Percentiles rank a stretch among this genome's conserved stretches.
phyloP scores from a whole-genome alignment of 2,329 filamentous ascomycete species.

The Beauveria pseudobassiana region DNA sequence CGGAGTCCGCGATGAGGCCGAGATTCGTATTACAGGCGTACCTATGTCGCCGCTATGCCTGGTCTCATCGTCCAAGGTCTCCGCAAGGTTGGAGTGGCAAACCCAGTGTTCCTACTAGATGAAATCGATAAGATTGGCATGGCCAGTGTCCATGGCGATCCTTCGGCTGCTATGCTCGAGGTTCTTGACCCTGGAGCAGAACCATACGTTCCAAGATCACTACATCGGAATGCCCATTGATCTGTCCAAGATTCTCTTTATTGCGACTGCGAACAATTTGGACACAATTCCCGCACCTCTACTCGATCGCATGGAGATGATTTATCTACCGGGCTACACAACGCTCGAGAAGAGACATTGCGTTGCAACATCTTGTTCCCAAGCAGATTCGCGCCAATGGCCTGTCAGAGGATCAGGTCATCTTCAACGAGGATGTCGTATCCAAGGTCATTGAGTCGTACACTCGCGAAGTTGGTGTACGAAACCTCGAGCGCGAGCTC shows the following conservation, averaged over 20 bases:
- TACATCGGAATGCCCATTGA: slow-evolving; percentile 95
- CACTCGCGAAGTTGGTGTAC: slow-evolving; percentile 91
- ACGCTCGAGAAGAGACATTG: slow-evolving; percentile 96
- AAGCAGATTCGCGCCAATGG: slow-evolving; percentile 94
- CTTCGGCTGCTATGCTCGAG: slow-evolving; percentile 94
- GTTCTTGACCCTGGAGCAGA: slow-evolving; percentile 97
- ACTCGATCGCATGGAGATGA: slow-evolving; percentile 94
- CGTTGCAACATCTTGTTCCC: slow-evolving; percentile 84
- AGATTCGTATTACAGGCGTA: slow-evolving; percentile 89
- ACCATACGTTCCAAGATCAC: slow-evolving; percentile 89
- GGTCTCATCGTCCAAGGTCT: slow-evolving; percentile 88
- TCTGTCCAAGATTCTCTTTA: slow-evolving; percentile 92
- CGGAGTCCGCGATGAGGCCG: slow-evolving; percentile 90
- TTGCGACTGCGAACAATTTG: slow-evolving; percentile 89
- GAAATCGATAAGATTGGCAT: slow-evolving; percentile 96
- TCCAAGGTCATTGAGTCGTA: slow-evolving; percentile 95
- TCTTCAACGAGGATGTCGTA: slow-evolving; percentile 73
- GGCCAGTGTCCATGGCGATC: slow-evolving; percentile 89
- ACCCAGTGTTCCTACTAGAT: slow-evolving; percentile 91
- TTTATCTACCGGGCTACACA: slow-evolving; percentile 88
- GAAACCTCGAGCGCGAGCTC: slow-evolving; percentile 92
- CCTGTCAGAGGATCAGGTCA: slow-evolving; percentile 65
- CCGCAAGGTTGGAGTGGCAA: slow-evolving; percentile 91
- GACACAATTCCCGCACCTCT: slow-evolving; percentile 93
- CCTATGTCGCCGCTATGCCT: slow-evolving; percentile 98